These are phyloP conservation scores for Zelonia costaricensis DNA, from an alignment of 208 protist species.

Conservation along the genomic window DNA sequence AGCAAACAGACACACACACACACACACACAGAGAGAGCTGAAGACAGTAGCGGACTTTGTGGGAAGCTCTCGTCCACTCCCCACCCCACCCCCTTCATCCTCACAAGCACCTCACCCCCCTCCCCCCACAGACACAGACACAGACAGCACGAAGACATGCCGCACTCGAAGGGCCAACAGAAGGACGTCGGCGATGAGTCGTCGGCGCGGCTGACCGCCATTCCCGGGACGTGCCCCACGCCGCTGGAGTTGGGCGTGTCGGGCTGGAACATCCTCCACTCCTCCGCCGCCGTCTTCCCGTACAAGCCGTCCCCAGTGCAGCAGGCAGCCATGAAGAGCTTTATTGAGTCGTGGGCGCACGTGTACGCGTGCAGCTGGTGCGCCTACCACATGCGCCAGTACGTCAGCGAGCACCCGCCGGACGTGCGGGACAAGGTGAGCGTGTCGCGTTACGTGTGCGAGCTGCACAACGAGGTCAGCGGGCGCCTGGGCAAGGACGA, in stretches of 20 bases:
- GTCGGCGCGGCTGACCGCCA: constrained; percentile 33
- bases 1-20: too few relatives aligned
- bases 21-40: too few relatives aligned
- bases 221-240: constrained; percentile 61
- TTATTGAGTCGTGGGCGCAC: constrained; percentile 77
- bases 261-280: constrained; percentile 90
- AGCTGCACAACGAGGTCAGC: constrained; percentile 91
- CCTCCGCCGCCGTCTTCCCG: constrained; percentile 82
- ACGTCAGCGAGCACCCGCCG: constrained; percentile 70
- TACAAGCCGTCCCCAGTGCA: constrained; percentile 61
- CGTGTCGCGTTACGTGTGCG: constrained; percentile 80
- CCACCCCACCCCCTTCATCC: too few relatives aligned
- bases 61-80: too few relatives aligned
- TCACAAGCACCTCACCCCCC: too few relatives aligned
- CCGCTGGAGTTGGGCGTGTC: constrained; percentile 68
- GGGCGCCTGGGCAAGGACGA: constrained; percentile 64
- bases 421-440: constrained; percentile 64
- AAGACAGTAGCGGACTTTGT: too few relatives aligned
- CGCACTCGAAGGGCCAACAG: too few relatives aligned
- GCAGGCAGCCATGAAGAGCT: constrained; percentile 70
- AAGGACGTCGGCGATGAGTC: too few relatives aligned
- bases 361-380: constrained; percentile 89
- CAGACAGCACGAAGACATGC: too few relatives aligned
- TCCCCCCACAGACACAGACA: too few relatives aligned
- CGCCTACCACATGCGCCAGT: constrained; percentile 84